Conservation (phyloP, 2,329 filamentous ascomycete genomes). For the Trichoderma gracile region DNA sequence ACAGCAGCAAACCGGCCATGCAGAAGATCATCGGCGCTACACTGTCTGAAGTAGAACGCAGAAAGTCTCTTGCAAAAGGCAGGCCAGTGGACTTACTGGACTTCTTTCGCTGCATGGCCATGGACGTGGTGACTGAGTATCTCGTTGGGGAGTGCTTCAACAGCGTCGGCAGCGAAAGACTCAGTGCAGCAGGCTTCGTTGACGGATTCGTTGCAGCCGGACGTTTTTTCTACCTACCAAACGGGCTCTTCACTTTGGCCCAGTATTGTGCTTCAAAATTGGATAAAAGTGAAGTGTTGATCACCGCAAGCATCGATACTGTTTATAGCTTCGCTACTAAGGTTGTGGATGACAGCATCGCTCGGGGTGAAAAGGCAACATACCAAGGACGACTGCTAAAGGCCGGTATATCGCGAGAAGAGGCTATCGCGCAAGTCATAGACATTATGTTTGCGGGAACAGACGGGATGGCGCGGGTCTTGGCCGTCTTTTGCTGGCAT, state of each 20-base stretch:
- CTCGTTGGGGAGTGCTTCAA: slow-evolving; percentile 5
- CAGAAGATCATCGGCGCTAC: background rate
- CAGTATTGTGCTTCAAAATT: background rate
- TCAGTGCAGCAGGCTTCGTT: background rate
- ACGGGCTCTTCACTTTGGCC: background rate
- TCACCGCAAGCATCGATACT: background rate
- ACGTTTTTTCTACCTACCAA: slow-evolving; percentile 1
- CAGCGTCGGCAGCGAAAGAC: background rate
- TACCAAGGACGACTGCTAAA: background rate
- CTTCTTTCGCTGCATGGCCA: slow-evolving; percentile 2
- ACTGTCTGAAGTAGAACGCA: background rate
- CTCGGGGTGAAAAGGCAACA: background rate
- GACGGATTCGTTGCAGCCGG: background rate
- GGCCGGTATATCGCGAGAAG: background rate
- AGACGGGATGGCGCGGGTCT: background rate
- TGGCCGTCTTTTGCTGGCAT: background rate
- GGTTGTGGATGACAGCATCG: background rate
- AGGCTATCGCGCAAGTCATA: background rate
- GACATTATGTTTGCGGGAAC: background rate
- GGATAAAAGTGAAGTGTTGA: background rate
- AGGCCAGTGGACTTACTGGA: background rate
- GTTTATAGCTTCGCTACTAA: background rate
- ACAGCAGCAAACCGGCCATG: background rate
- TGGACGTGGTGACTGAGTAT: background rate
- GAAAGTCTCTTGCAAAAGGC: background rate